phyloP scores from a whole-genome alignment of 768 basidiomycete genomes.

The Leccinum uliginosum region DNA sequence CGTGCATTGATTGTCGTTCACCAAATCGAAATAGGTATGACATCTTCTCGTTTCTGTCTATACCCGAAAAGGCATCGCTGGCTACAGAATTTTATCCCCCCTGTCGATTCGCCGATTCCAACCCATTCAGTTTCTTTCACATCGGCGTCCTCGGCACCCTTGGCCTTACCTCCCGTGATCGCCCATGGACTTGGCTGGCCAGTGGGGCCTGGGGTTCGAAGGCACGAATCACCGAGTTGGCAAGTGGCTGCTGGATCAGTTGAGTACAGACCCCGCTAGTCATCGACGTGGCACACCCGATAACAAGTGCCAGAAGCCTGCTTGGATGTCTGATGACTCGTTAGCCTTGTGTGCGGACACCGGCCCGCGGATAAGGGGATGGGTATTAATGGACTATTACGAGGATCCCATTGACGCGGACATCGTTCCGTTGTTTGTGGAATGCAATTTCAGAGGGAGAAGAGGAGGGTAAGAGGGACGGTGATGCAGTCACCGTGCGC shows the following conservation, averaged over 20 bases:
- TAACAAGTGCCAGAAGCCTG: not conserved
- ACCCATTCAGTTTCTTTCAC: slow-evolving; percentile 73
- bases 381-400: slow-evolving; percentile 75
- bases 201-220: slow-evolving; percentile 71
- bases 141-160: slow-evolving; percentile 77
- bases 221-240: slow-evolving; percentile 80
- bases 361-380: slow-evolving; percentile 57
- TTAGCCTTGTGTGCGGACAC: not conserved
- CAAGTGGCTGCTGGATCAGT: slow-evolving; percentile 60
- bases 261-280: slow-evolving; percentile 23
- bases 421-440: slow-evolving; percentile 64
- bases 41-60: slow-evolving; percentile 73
- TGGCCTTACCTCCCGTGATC: slow-evolving; percentile 71
- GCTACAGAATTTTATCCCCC: slow-evolving; percentile 46
- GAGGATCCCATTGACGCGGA: slow-evolving; percentile 48
- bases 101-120: slow-evolving; percentile 32
- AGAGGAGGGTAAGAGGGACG: slow-evolving; percentile 41
- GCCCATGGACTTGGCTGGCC: slow-evolving; percentile 88
- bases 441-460: slow-evolving; percentile 69
- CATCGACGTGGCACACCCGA: not conserved
- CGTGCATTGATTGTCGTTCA: slow-evolving; percentile 3
- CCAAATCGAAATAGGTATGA: slow-evolving; percentile 54
- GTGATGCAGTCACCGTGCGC: slow-evolving; percentile 4
- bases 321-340: not conserved
- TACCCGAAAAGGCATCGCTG: slow-evolving; percentile 74